A percentile compares a stretch with the other conserved stretches of the same genome.
Evolutionary conservation across 2,329 filamentous ascomycete genomes (phyloP).

Genomic region (Clonostachys rhizophaga): DNA sequence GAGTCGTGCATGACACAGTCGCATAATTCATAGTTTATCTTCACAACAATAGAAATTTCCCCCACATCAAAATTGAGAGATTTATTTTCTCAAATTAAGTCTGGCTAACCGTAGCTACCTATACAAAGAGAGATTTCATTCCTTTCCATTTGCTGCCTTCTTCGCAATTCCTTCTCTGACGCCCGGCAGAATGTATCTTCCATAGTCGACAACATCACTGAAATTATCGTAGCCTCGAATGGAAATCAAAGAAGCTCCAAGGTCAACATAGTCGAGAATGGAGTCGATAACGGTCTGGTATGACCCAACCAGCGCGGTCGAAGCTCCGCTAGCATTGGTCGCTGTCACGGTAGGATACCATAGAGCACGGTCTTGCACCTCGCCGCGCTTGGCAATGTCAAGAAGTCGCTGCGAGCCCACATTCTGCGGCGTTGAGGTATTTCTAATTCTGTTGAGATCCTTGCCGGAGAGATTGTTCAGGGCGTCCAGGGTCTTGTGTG

Average conservation of each 20-base stretch:
- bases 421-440: conserved; percentile 43
- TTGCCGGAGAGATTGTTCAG: conserved; percentile 24
- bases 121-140: too few species aligned
- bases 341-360: conserved; percentile 61
- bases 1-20: too few species aligned
- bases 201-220: conserved; percentile 56
- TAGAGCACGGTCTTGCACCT: conserved; percentile 56
- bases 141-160: conserved; percentile 3
- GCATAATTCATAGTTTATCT: too few species aligned
- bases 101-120: too few species aligned
- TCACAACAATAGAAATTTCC: too few species aligned
- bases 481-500: conserved; percentile 47
- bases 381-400: conserved; percentile 49
- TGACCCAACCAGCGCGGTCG: conserved; percentile 53
- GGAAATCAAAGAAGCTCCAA: conserved; percentile 52
- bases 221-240: conserved; percentile 59
- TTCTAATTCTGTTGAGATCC: conserved; percentile 24
- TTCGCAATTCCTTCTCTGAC: conserved; percentile 32
- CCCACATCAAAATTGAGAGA: too few species aligned
- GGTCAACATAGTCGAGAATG: conserved; percentile 51
- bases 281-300: conserved; percentile 46
- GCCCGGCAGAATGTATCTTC: conserved; percentile 46
- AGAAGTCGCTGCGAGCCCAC: conserved; percentile 54
- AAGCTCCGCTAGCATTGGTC: conserved; percentile 54
- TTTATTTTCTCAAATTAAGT: too few species aligned